Evolutionary conservation across 2,329 filamentous ascomycete species (phyloP).

Genomic region (Lomentospora prolificans): DNA sequence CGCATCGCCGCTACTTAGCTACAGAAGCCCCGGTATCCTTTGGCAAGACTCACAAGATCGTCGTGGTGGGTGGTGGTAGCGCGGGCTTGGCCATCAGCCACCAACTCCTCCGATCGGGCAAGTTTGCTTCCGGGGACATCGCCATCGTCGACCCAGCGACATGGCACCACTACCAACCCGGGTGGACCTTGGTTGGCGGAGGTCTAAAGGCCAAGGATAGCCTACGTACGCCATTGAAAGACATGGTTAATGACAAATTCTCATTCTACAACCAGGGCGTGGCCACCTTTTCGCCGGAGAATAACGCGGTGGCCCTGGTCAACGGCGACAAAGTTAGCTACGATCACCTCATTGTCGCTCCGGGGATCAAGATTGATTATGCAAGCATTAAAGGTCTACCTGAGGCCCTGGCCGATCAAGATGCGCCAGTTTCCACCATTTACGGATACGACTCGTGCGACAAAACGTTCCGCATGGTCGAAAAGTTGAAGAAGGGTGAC

Average conservation of each 20-base stretch:
- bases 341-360: slow-evolving; percentile 54
- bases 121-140: slow-evolving; percentile 49
- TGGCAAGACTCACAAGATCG: slow-evolving; percentile 43
- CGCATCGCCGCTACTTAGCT: background rate
- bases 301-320: slow-evolving; percentile 44
- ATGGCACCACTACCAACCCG: slow-evolving; percentile 60
- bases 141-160: slow-evolving; percentile 52
- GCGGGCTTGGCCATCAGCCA: slow-evolving; percentile 58
- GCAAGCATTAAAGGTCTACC: slow-evolving; percentile 43
- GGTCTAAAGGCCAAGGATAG: slow-evolving; percentile 55
- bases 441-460: slow-evolving; percentile 46
- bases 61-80: slow-evolving; percentile 57
- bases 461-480: slow-evolving; percentile 40
- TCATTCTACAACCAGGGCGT: slow-evolving; percentile 49
- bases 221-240: slow-evolving; percentile 37
- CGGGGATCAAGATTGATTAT: slow-evolving; percentile 44
- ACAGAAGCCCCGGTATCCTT: background rate
- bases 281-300: slow-evolving; percentile 38
- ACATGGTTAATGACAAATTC: slow-evolving; percentile 48
- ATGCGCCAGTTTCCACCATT: slow-evolving; percentile 42
- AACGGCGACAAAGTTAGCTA: slow-evolving; percentile 49
- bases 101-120: slow-evolving; percentile 52
- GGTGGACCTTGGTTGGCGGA: slow-evolving; percentile 59
- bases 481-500: slow-evolving; percentile 35
- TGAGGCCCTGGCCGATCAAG: slow-evolving; percentile 40